Percentiles rank a stretch among this genome's conserved stretches.
phyloP scores from a whole-genome alignment of 306 rosid species.

The Cucumis sativus region DNA sequence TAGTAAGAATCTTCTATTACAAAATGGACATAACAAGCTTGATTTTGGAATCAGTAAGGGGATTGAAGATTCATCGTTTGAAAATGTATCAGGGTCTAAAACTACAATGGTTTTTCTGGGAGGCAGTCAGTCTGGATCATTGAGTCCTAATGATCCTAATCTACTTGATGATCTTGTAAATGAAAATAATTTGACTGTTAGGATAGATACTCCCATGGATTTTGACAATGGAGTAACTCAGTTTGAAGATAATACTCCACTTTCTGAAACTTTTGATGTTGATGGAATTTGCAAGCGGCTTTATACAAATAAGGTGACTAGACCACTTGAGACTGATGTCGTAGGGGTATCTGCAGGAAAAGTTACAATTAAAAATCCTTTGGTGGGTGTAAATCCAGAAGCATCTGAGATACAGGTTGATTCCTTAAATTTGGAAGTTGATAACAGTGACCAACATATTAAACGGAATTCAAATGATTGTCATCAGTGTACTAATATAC shows the following conservation, averaged over 20 bases:
- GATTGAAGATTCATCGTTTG: slow-evolving; percentile 21
- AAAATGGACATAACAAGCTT: slow-evolving; percentile 15
- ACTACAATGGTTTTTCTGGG: slow-evolving; percentile 15
- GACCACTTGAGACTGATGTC: slow-evolving; percentile 14
- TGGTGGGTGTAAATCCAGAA: slow-evolving; percentile 21
- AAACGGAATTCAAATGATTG: slow-evolving; percentile 17
- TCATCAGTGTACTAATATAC: slow-evolving; percentile 14
- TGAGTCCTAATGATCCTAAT: slow-evolving; percentile 19
- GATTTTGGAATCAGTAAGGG: slow-evolving; percentile 13
- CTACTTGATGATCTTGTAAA: slow-evolving; percentile 17
- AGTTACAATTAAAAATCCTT: slow-evolving; percentile 19
- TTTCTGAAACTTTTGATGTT: slow-evolving; percentile 19
- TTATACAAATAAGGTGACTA: slow-evolving; percentile 16
- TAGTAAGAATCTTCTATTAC: slow-evolving; percentile 6
- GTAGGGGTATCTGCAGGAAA: slow-evolving; percentile 17
- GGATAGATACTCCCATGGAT: slow-evolving; percentile 15
- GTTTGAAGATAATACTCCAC: slow-evolving; percentile 19
- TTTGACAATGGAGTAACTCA: slow-evolving; percentile 12
- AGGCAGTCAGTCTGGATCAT: slow-evolving; percentile 19
- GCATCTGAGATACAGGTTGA: slow-evolving; percentile 21
- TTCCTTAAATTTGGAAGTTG: slow-evolving; percentile 17
- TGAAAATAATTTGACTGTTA: slow-evolving; percentile 16
- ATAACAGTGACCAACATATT: slow-evolving; percentile 18
- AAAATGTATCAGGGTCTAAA: slow-evolving; percentile 21
- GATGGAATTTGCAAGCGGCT: slow-evolving; percentile 17